Base-by-base conservation (phyloP, 768 basidiomycete genomes). In the Xerocomellus chrysenteron region DNA sequence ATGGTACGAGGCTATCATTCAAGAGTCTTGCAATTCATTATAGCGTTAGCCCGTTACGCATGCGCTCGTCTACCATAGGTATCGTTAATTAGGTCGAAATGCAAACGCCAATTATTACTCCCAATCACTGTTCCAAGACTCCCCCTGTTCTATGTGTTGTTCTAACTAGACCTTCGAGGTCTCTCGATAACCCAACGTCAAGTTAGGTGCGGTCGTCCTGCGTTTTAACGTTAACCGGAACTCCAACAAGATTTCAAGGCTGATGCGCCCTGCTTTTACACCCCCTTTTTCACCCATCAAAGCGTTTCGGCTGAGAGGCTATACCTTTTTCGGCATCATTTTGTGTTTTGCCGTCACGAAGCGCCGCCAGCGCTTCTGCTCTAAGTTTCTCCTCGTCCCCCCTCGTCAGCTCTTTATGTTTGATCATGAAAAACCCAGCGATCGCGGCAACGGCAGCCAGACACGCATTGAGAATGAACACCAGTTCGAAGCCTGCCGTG, bases 391-490 rank as follows among this genome's bases (percentile, higher is more conserved):
- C 78, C 35, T 86, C 84, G 64, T 87, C 87, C 2, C 68, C 78
- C 37, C 85, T 71, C 35, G 77, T 81, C 37, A 90, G 71, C 30
- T 86, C 80, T 54, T 82, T 79, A 59, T 85, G 82, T 55, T 81
- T 81, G 62, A 87, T 85, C 76, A 88, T 80, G 45, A 82, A 58
- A 13, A 86, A 65, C 55, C 82, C 80, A 17, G 82, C 71, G 30
- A 85, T 63, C n/a, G 80, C 79, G 5, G 84, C 84, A 1, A 82
- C 53, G 1, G 77, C 81, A 6, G 82, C 78, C 33, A 87, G 67
- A 2, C 75, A 74, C 2, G 83, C 81, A 57, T 87, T 82, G 55
- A 89, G 74, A 39, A 85, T 75, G 70, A 88, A 90, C 3, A 88
- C 73, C 4, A 73, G 66, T 40, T 76, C 69, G 68, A 89, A 85